Percentiles rank a stretch among this genome's conserved stretches.
Evolutionary conservation across 2,329 filamentous ascomycete species (phyloP).

Genomic region (Dactylonectria estremocensis): DNA sequence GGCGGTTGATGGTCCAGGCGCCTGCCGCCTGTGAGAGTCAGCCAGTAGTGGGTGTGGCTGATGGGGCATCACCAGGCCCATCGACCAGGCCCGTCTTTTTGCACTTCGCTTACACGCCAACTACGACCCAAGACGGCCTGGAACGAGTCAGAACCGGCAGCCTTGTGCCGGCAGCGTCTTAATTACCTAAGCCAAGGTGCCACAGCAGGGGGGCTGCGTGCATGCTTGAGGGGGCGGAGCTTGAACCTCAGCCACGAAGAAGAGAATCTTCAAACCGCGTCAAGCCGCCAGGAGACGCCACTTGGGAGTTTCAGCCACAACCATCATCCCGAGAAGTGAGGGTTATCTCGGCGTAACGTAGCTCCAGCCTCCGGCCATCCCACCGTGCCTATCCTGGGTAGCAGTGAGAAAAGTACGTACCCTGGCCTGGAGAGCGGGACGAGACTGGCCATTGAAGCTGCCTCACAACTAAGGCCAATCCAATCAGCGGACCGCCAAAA

Average conservation of each 20-base stretch:
- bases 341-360: slow-evolving; percentile 23
- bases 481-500: slow-evolving; percentile 25
- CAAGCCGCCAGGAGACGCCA: background rate
- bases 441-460: background rate
- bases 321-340: background rate
- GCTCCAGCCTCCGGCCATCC: slow-evolving; percentile 19
- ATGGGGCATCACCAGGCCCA: slow-evolving; percentile 24
- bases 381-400: too few species aligned
- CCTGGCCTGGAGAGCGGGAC: background rate
- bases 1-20: background rate
- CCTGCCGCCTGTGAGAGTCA: slow-evolving; percentile 7
- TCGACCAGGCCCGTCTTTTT: slow-evolving; percentile 22
- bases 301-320: background rate
- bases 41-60: slow-evolving; percentile 21
- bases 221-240: background rate
- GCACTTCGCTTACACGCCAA: background rate
- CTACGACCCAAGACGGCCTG: background rate
- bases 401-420: slow-evolving; percentile 13
- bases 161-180: background rate
- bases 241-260: background rate
- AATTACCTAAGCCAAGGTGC: background rate
- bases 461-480: slow-evolving; percentile 31
- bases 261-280: too few species aligned
- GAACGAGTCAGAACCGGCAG: background rate
- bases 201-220: background rate